Conservation (phyloP, 306 rosid species). For the Pyrus communis region DNA sequence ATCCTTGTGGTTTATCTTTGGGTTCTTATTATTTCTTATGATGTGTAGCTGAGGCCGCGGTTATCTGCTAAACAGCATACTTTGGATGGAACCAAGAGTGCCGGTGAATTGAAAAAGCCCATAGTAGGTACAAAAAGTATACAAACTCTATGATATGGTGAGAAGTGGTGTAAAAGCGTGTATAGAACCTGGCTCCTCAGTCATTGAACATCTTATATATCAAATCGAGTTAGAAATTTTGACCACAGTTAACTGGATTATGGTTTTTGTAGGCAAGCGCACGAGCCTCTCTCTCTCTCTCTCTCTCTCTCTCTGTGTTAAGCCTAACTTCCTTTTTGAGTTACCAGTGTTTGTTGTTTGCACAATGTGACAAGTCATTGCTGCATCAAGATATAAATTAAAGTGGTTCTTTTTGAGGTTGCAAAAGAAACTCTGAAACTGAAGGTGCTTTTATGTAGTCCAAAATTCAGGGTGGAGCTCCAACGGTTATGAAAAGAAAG, state of each 20-base stretch:
- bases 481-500: too few species aligned
- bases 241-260: not conserved
- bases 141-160: slow-evolving; percentile 22
- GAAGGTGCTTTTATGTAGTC: too few species aligned
- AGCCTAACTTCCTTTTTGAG: not conserved
- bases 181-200: slow-evolving; percentile 10
- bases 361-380: too few species aligned
- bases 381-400: too few species aligned
- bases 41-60: slow-evolving; percentile 61
- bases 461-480: too few species aligned
- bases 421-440: too few species aligned
- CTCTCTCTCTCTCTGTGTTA: too few species aligned
- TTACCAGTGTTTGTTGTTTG: not conserved
- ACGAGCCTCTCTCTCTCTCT: not conserved
- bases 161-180: slow-evolving; percentile 11
- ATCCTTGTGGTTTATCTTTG: not conserved
- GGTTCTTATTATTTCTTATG: slow-evolving; percentile 2
- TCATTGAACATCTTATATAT: slow-evolving; percentile 27
- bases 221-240: slow-evolving; percentile 4
- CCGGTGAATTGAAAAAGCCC: slow-evolving; percentile 15
- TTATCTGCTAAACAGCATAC: slow-evolving; percentile 39
- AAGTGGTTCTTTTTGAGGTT: too few species aligned
- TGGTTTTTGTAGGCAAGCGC: not conserved
- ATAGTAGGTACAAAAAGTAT: slow-evolving; percentile 6
- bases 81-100: slow-evolving; percentile 21